Evolutionary conservation across 345 rosid genomes (phyloP).

Genomic region (Salix suchowensis): DNA sequence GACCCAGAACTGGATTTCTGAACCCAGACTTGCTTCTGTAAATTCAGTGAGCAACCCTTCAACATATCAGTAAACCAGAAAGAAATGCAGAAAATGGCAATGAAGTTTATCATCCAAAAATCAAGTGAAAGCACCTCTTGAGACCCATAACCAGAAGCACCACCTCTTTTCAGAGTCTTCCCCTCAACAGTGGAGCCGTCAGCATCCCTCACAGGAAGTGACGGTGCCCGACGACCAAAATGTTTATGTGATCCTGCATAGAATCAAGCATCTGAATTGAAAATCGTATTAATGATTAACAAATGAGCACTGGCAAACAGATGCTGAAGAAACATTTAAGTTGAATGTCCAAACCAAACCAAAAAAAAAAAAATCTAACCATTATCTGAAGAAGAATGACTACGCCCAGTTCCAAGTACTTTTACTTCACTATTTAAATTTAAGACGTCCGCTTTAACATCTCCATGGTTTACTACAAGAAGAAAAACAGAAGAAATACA

Average conservation of each 20-base stretch:
- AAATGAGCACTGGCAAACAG: background rate
- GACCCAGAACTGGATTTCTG: conserved; percentile 67
- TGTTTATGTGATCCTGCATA: conserved; percentile 44
- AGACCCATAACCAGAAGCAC: conserved; percentile 42
- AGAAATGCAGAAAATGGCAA: background rate
- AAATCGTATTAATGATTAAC: background rate
- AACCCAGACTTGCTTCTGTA: conserved; percentile 85
- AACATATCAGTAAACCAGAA: conserved; percentile 6
- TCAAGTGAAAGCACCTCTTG: conserved; percentile 47
- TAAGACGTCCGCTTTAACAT: conserved; percentile 25
- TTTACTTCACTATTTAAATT: conserved; percentile 28
- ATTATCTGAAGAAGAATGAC: conserved; percentile 35
- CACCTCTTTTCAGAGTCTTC: conserved; percentile 55
- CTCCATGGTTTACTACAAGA: conserved; percentile 26
- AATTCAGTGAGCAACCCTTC: conserved; percentile 14
- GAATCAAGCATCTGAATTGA: conserved; percentile 7
- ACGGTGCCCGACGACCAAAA: conserved; percentile 36
- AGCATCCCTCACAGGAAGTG: conserved; percentile 31
- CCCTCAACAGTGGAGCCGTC: conserved; percentile 36
- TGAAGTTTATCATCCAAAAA: conserved; percentile 7
- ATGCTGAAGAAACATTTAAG: background rate
- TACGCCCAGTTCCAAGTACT: conserved; percentile 27
- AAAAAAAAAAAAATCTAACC: conserved; percentile 29
- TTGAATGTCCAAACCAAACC: background rate
- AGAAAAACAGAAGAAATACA: background rate